Evolutionary conservation across 192 early-diverging fungal genomes (phyloP).

Genomic region (Helicostylum pulchrum): DNA sequence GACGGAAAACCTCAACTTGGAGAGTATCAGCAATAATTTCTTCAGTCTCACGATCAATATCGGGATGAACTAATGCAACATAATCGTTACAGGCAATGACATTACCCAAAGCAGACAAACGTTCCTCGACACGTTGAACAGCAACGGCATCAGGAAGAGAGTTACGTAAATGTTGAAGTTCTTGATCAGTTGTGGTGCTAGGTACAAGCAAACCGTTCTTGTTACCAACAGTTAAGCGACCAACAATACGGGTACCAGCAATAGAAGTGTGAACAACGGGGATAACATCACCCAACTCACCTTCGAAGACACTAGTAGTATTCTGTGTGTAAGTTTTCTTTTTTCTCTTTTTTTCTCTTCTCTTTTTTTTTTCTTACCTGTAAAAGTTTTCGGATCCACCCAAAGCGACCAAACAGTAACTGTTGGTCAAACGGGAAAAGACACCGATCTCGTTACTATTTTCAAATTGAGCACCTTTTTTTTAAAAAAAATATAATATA

Average conservation of each 20-base stretch:
- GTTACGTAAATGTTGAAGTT: conserved; percentile 96
- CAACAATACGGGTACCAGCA: conserved; percentile 95
- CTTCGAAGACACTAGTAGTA: conserved; percentile 80
- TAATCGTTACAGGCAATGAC: conserved; percentile 99
- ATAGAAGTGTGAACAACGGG: conserved; percentile 97
- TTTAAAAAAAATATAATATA: too few species aligned
- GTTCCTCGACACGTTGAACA: conserved; percentile 97
- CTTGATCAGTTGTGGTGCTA: conserved; percentile 94
- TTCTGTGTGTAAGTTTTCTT: background rate
- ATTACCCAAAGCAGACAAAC: conserved; percentile 95
- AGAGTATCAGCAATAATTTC: conserved; percentile 99
- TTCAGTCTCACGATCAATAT: conserved; percentile 97
- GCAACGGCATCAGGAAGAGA: conserved; percentile 89
- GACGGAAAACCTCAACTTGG: conserved; percentile 96
- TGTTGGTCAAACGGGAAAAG: conserved; percentile 96
- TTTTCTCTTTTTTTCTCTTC: background rate
- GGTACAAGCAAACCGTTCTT: conserved; percentile 93
- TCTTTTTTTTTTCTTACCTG: conserved; percentile 52
- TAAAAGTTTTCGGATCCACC: conserved; percentile 99
- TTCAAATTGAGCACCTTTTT: conserved; percentile 88
- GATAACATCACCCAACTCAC: conserved; percentile 91
- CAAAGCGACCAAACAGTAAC: conserved; percentile 94
- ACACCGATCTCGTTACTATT: conserved; percentile 99
- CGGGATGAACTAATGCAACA: conserved; percentile 96
- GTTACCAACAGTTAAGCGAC: conserved; percentile 92